phyloP scores from a whole-genome alignment of 192 early-diverging fungal genomes.

The Backusella psychrophila region DNA sequence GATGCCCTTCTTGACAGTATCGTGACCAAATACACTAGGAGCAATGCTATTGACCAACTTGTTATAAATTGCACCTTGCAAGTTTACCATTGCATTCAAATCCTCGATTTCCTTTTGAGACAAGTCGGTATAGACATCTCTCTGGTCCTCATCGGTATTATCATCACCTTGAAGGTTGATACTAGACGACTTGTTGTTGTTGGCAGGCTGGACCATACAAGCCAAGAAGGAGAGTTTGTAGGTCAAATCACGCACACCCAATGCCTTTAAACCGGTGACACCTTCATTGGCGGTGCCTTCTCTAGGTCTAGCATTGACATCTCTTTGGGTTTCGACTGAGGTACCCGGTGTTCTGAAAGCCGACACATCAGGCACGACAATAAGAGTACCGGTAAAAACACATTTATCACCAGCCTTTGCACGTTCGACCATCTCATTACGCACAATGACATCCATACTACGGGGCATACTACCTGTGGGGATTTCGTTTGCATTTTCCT shows the following conservation, averaged over 20 bases:
- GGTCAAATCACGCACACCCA: conserved; percentile 92
- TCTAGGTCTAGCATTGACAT: conserved; percentile 37
- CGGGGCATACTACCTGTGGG: conserved; percentile 94
- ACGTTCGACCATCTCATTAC: conserved; percentile 89
- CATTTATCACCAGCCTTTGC: conserved; percentile 96
- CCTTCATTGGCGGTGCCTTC: conserved; percentile 73
- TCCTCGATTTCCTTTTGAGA: conserved; percentile 75
- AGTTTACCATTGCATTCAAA: conserved; percentile 63
- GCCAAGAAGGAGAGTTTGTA: conserved; percentile 91
- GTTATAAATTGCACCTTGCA: conserved; percentile 64
- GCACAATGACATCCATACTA: conserved; percentile 91
- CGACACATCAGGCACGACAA: conserved; percentile 90
- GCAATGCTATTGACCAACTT: conserved; percentile 83
- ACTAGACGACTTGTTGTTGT: conserved; percentile 28
- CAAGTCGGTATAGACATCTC: conserved; percentile 60
- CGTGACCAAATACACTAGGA: conserved; percentile 91
- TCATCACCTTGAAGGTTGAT: conserved; percentile 57
- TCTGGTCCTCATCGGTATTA: conserved; percentile 61
- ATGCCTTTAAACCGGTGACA: conserved; percentile 78
- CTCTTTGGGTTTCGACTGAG: conserved; percentile 57
- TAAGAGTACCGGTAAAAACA: conserved; percentile 82
- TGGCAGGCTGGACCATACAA: conserved; percentile 70
- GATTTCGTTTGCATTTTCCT: conserved; percentile 95
- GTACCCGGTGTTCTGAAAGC: conserved; percentile 75
- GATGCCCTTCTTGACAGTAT: conserved; percentile 93